Evolutionary conservation across 2,329 filamentous ascomycete species (phyloP).

Genomic region (Calcarisporium arbuscula): DNA sequence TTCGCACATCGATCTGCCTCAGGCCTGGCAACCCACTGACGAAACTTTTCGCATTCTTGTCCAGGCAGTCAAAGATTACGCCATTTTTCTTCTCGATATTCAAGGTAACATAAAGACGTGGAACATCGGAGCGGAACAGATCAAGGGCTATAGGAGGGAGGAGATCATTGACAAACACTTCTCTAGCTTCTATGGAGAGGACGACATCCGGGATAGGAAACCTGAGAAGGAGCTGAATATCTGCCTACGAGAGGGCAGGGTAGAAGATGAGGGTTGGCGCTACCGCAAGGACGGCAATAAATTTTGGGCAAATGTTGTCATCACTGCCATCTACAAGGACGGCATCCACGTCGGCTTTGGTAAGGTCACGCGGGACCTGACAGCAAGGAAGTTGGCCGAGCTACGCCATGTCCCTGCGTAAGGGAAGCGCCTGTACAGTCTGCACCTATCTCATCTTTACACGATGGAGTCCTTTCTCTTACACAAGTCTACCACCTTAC

Average conservation of each 20-base stretch:
- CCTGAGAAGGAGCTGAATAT: slow-evolving; percentile 44
- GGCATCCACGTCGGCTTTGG: slow-evolving; percentile 49
- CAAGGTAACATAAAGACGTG: slow-evolving; percentile 50
- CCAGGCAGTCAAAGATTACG: slow-evolving; percentile 55
- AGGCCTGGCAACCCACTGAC: no score
- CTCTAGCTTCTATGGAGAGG: slow-evolving; percentile 47
- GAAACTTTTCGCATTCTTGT: slow-evolving; percentile 56
- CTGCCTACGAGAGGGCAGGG: slow-evolving; percentile 47
- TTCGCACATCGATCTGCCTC: no score
- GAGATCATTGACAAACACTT: slow-evolving; percentile 55
- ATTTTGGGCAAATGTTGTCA: slow-evolving; percentile 57
- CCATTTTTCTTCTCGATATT: slow-evolving; percentile 56
- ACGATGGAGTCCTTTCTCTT: no score
- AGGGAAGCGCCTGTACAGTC: no score
- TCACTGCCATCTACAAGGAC: slow-evolving; percentile 48
- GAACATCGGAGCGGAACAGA: slow-evolving; percentile 48
- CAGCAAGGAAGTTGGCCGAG: slow-evolving; percentile 48
- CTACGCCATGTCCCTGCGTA: slow-evolving; percentile 49
- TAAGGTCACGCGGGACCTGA: slow-evolving; percentile 53
- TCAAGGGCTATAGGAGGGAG: slow-evolving; percentile 48
- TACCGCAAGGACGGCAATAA: slow-evolving; percentile 50
- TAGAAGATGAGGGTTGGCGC: slow-evolving; percentile 56
- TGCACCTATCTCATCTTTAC: no score
- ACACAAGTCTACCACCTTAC: no score
- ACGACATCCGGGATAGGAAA: slow-evolving; percentile 42